A percentile compares a stretch with the other conserved stretches of the same genome.
These are phyloP conservation scores for Botrytis sinoallii DNA, from an alignment of 2,329 filamentous ascomycete genomes.

Conservation along the genomic window DNA sequence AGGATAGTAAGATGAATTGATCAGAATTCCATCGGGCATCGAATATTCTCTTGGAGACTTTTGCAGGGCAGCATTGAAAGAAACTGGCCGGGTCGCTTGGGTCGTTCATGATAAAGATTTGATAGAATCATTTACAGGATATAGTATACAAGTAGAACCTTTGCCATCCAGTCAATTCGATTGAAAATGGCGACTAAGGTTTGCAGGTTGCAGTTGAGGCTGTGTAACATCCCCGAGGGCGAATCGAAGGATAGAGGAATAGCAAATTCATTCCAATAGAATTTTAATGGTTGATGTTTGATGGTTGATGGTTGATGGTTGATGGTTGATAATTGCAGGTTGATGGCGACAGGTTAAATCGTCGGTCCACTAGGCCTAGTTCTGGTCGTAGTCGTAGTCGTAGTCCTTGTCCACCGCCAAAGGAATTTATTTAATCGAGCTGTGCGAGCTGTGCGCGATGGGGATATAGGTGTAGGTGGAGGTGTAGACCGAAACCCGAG, in stretches of 20 bases:
- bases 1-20: not conserved
- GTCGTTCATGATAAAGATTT: not conserved
- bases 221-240: not conserved
- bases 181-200: not conserved
- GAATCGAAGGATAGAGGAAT: not conserved
- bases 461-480: not conserved
- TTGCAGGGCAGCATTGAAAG: not conserved
- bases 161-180: slow-evolving; percentile 3
- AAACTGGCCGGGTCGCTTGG: not conserved
- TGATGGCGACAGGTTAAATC: not conserved
- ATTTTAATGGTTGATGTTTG: not conserved
- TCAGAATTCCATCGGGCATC: not conserved
- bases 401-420: not conserved
- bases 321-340: not conserved
- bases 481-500: not conserved
- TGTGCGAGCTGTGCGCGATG: not conserved
- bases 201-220: slow-evolving; percentile 2
- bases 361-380: not conserved
- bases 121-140: not conserved
- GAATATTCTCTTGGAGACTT: not conserved
- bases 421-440: not conserved
- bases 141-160: not conserved
- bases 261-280: not conserved
- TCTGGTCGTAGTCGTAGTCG: not conserved
- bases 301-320: not conserved